These are phyloP conservation scores for Cardiosporidium cionae DNA, from an alignment of 169 alveolate species.

Conservation along the genomic window DNA sequence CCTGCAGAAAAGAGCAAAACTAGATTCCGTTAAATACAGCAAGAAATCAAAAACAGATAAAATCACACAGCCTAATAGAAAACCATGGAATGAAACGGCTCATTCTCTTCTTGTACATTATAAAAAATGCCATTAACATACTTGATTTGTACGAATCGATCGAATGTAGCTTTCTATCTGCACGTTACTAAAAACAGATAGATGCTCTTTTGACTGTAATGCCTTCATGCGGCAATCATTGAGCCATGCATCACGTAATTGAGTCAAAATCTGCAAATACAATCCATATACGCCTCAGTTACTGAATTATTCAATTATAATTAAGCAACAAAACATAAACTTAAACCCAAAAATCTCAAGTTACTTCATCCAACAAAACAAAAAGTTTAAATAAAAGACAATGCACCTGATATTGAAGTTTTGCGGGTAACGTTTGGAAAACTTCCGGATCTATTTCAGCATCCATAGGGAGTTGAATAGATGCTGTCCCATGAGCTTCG, in stretches of 20 bases:
- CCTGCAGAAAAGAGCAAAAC: too few relatives aligned
- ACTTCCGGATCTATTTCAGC: constrained; percentile 54
- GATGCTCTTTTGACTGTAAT: constrained; percentile 28
- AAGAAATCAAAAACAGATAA: too few relatives aligned
- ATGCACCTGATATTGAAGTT: constrained; percentile 34
- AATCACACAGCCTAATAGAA: too few relatives aligned
- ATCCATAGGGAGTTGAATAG: constrained; percentile 29
- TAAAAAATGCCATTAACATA: neutral
- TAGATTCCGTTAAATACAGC: too few relatives aligned
- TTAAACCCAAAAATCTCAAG: neutral
- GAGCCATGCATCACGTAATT: constrained; percentile 50
- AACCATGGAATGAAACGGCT: too few relatives aligned
- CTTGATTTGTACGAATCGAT: constrained; percentile 37
- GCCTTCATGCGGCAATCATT: constrained; percentile 43
- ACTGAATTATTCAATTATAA: neutral
- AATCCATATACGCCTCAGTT: neutral
- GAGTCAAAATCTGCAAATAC: constrained; percentile 24
- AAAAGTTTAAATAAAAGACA: too few relatives aligned
- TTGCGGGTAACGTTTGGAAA: constrained; percentile 46
- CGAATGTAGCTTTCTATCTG: constrained; percentile 49
- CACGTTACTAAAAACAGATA: constrained; percentile 41
- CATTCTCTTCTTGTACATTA: too few relatives aligned
- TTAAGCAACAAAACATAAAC: neutral
- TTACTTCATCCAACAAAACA: neutral
- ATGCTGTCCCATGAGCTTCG: neutral